phyloP scores from a whole-genome alignment of 2,329 filamentous ascomycete species.

The Ambrosiella beaveri region DNA sequence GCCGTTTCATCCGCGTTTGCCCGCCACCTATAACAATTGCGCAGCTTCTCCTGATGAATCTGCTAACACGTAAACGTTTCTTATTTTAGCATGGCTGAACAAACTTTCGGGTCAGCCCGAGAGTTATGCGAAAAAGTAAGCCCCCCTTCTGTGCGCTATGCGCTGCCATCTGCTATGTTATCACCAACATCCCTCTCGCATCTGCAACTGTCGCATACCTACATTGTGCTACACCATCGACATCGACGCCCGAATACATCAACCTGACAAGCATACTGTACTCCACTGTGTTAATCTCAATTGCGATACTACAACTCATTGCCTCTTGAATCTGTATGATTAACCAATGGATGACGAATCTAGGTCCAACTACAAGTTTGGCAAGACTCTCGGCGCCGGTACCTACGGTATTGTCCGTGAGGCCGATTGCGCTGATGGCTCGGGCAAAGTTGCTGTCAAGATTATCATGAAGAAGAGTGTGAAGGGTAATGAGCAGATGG shows the following conservation, averaged over 20 bases:
- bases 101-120: constrained; percentile 93
- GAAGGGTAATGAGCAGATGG: constrained; percentile 95
- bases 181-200: background rate
- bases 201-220: background rate
- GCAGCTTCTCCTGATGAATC: background rate
- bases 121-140: constrained; percentile 94
- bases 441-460: constrained; percentile 82
- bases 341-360: constrained; percentile 16
- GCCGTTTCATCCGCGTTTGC: constrained; percentile 1
- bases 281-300: background rate
- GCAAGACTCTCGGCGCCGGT: constrained; percentile 81
- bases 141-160: background rate
- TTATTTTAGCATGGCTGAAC: constrained; percentile 41
- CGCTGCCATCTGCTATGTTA: background rate
- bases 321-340: constrained; percentile 6
- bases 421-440: constrained; percentile 53
- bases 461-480: constrained; percentile 99
- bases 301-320: constrained; percentile 1
- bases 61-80: constrained; percentile 12
- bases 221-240: background rate
- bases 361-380: constrained; percentile 79
- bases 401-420: constrained; percentile 98
- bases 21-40: background rate
- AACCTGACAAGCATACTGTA: background rate
- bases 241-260: background rate